Evolutionary conservation across 768 basidiomycete genomes (phyloP).

Genomic region (Leccinum subgranulosum): DNA sequence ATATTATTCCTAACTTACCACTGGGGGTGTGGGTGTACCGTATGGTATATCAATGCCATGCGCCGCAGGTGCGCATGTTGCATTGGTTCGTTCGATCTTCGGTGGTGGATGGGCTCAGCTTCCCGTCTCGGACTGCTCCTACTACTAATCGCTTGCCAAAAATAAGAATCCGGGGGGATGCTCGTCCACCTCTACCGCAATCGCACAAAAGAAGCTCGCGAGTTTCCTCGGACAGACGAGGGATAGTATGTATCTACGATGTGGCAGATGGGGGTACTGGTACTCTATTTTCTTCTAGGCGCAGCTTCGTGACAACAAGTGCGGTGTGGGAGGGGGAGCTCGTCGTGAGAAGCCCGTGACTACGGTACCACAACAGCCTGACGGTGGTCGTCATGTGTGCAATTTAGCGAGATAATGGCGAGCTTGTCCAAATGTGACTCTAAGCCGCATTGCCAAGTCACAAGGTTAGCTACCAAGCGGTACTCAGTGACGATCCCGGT

Average conservation of each 20-base stretch:
- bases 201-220: not conserved
- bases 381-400: no score
- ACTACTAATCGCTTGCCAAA: not conserved
- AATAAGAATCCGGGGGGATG: not conserved
- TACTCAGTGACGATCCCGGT: no score
- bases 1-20: not conserved
- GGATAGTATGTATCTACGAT: no score
- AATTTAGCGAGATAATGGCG: not conserved
- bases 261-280: not conserved
- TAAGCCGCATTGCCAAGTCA: no score
- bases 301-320: not conserved
- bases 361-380: not conserved
- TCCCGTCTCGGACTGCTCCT: not conserved
- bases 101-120: not conserved
- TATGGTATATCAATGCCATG: not conserved
- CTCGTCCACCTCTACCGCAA: not conserved
- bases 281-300: not conserved
- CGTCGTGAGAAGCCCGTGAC: not conserved
- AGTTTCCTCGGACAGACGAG: not conserved
- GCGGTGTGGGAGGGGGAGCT: no score
- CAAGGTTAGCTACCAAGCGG: not conserved
- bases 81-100: not conserved
- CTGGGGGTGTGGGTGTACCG: not conserved
- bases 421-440: not conserved
- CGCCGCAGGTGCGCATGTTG: not conserved